Evolutionary conservation across 2,329 filamentous ascomycete species (phyloP).

Genomic region (Berkeleyomyces rouxiae): DNA sequence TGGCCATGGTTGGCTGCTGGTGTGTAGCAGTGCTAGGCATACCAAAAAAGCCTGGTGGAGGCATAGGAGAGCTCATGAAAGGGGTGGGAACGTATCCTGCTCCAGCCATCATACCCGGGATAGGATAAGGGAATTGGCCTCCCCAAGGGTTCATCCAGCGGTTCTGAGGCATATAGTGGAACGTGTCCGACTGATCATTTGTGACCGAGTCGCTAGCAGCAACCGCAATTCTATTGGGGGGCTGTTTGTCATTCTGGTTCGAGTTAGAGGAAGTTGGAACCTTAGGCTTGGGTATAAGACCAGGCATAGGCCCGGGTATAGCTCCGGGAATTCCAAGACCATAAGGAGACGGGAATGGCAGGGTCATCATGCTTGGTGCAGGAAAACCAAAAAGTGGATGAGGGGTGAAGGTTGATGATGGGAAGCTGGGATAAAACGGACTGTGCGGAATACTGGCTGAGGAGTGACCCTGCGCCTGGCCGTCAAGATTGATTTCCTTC

Average conservation of each 20-base stretch:
- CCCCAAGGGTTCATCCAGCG: constrained; percentile 13
- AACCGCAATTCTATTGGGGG: neutral
- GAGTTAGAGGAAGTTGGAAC: neutral
- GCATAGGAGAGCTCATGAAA: constrained; percentile 9
- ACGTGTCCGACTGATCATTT: constrained; percentile 6
- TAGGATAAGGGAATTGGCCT: constrained; percentile 11
- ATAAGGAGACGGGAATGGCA: constrained; percentile 6
- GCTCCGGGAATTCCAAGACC: neutral
- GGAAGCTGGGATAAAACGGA: constrained; percentile 16
- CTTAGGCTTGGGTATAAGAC: neutral
- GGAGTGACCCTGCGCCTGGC: neutral
- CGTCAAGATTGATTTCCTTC: constrained; percentile 7
- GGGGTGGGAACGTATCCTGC: constrained; percentile 4
- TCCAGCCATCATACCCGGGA: constrained; percentile 8
- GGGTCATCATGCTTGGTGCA: constrained; percentile 18
- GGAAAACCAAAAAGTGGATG: constrained; percentile 21
- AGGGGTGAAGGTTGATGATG: constrained; percentile 19
- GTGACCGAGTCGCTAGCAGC: neutral
- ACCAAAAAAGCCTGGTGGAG: constrained; percentile 3
- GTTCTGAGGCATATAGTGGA: constrained; percentile 7
- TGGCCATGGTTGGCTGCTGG: neutral
- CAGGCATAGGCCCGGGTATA: constrained; percentile 4
- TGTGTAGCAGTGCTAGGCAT: neutral
- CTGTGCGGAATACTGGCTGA: constrained; percentile 19
- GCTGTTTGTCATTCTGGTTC: neutral